Evolutionary conservation across 257 asterid genomes (phyloP), one percentile per base, ranked within the genome.

Genomic region (Nicotiana paniculata): DNA sequence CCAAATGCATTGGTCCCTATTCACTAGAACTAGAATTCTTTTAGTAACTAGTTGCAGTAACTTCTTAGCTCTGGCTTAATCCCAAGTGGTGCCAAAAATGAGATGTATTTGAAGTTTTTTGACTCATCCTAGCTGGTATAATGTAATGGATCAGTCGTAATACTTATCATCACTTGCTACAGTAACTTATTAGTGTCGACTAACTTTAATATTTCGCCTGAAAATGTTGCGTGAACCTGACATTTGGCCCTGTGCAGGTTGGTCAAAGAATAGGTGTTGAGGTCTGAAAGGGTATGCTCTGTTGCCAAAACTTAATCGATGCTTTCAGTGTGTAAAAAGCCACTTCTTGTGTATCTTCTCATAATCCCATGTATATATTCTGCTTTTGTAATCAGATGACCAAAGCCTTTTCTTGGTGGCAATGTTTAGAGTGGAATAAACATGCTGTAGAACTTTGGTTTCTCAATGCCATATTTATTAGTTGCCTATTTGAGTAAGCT

Each of bases 241-340:
- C 26, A 30, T 16, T 18, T 43, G 80, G 53, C 48, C 63, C 39
- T 61, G 69, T 86, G 86, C 94, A 96, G 99, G 97, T 96, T 87
- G 98, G 98, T 74, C 92, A 92, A 77, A 91, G 98, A 85, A 94
- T 96, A 61, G 99, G 99, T 74, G 90, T 96, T 78, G 86, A 86
- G 78, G 96, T 96, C 53, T 94, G 90, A 93, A 68, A 64, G 75
- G 55, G 7, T 3, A 35, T 7, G 48, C 48, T 43, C 48, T 43
- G 48, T 43, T 8, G 10, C 48, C 48, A 43, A 43, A 43, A 43
- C 48, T 7, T 59, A 16, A 74, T 6, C 28, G 83, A 24, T 43
- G 21, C 66, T 54, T 76, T 43, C 66, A 39, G 8, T 72, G 72
- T 72, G 24, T 64, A n/a, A 61, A 62, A 78, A 37, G 51, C 61